Evolutionary conservation across 2,329 filamentous ascomycete species (phyloP).

Genomic region (Colletotrichum eremochloae): DNA sequence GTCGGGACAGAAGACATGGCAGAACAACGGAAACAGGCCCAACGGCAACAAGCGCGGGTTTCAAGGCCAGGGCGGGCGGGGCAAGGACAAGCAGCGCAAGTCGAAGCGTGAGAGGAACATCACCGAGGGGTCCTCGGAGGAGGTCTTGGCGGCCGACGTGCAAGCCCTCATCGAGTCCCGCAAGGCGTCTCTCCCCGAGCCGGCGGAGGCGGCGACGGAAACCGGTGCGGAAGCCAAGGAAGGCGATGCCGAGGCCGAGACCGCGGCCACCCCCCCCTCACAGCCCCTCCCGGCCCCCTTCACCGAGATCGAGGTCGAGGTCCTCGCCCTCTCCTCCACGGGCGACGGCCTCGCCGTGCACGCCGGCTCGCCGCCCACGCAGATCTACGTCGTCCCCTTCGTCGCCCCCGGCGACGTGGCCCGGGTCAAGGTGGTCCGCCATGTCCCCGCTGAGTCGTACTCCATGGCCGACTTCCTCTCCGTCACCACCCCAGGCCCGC

Average conservation of each 20-base stretch:
- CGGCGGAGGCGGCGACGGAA: constrained; percentile 23
- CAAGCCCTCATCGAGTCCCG: constrained; percentile 64
- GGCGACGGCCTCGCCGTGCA: constrained; percentile 88
- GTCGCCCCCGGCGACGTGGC: constrained; percentile 86
- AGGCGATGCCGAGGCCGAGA: constrained; percentile 44
- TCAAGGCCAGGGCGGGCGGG: constrained; percentile 38
- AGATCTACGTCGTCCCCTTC: constrained; percentile 90
- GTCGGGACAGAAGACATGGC: constrained; percentile 22
- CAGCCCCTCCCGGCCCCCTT: constrained; percentile 72
- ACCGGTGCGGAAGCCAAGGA: constrained; percentile 48
- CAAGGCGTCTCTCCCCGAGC: constrained; percentile 47
- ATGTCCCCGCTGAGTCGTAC: constrained; percentile 75
- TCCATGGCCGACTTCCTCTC: constrained; percentile 86
- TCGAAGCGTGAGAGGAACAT: constrained; percentile 71
- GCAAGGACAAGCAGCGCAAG: constrained; percentile 60
- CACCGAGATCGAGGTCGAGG: constrained; percentile 84
- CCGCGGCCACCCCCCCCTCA: not conserved
- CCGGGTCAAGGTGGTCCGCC: constrained; percentile 82
- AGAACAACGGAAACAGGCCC: constrained; percentile 26
- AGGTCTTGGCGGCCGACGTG: constrained; percentile 76
- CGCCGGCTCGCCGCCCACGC: constrained; percentile 69
- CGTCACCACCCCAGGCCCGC: constrained; percentile 78
- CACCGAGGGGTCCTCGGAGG: constrained; percentile 73
- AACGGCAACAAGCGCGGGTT: constrained; percentile 43
- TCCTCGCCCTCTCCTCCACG: constrained; percentile 87